Evolutionary conservation across 352 stramenopile genomes (phyloP), one percentile per base, ranked within the genome.

Genomic region (Phytopythium mirpurense): DNA sequence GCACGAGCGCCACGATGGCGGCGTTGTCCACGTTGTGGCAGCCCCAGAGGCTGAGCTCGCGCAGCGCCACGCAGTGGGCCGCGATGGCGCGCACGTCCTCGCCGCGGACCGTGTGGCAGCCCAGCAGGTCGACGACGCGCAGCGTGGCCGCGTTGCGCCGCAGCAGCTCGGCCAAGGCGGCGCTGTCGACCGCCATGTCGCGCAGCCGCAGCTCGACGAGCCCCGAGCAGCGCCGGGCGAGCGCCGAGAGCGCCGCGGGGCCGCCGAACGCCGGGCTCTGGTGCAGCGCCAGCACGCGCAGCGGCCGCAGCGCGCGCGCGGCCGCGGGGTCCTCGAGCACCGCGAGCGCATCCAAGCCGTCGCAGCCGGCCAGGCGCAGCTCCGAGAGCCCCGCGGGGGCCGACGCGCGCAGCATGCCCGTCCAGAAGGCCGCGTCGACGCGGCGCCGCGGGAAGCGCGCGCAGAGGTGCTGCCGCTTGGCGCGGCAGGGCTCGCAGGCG

Each of bases 21-120:
- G 56, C 44, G 67, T 90, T 91, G 56, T 87, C 79, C 27, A 93
- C 75, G 54, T 83, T 89, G 58, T 91, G 77, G 52, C 84, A 95
- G 26, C 82, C 82, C 56, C 75, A 82, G 12, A 95, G 57, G 56
- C 68, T 88, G 27, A 95, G 62, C 19, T 88, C 67, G 26, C 59
- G 60, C 19, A 95, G 69, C 11, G 78, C 45, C 8, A 50, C 36
- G 40, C 76, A 88, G 52, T 65, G 50, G 1, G 50, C 54, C 18
- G 47, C 29, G 32, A 95, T 67, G 2, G 26, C 52, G 16, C 74
- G 62, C 29, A 91, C 67, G 36, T 86, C 77, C 24, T 67, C 60
- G 16, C 73, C 71, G 0, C 52, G 75, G 9, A 95, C 38, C 24
- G 75, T 89, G 58, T 95, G 84, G 49, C 84, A 95, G 15, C 84